phyloP scores from a whole-genome alignment of 495 filamentous ascomycete species.

The Clohesyomyces aquaticus region DNA sequence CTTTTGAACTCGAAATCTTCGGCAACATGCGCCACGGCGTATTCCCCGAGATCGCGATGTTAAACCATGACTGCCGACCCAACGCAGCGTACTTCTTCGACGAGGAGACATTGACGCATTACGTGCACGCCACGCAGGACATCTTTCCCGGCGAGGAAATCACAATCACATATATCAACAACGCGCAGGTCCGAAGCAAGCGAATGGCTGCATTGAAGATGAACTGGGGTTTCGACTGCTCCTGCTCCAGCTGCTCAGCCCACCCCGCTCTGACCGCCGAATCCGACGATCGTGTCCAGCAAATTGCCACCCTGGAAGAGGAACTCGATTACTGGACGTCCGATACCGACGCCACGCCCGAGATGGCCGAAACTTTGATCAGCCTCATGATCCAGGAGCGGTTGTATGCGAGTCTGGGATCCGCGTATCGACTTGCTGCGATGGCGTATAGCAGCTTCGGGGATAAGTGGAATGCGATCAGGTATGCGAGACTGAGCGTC shows the following conservation, averaged over 20 bases:
- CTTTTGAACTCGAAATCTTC: conserved; percentile 33
- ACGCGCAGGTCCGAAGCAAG: conserved; percentile 14
- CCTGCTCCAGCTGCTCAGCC: conserved; percentile 17
- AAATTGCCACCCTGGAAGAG: conserved; percentile 4
- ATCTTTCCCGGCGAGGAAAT: conserved; percentile 37
- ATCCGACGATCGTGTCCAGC: conserved; percentile 21
- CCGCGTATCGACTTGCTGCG: conserved; percentile 39
- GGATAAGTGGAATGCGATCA: conserved; percentile 28
- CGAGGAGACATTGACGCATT: conserved; percentile 28
- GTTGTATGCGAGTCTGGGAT: conserved; percentile 34
- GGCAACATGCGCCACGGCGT: conserved; percentile 21
- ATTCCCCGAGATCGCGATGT: conserved; percentile 32
- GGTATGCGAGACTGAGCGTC: conserved; percentile 27
- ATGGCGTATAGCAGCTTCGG: conserved; percentile 33
- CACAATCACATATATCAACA: conserved; percentile 36
- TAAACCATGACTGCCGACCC: conserved; percentile 38
- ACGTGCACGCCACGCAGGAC: conserved; percentile 33
- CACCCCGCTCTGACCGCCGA: conserved; percentile 13
- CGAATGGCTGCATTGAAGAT: conserved; percentile 20
- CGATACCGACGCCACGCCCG: conserved; percentile 16
- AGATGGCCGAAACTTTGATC: conserved; percentile 39
- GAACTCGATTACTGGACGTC: conserved; percentile 26
- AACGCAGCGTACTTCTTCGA: conserved; percentile 37
- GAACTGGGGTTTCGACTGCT: conserved; percentile 34
- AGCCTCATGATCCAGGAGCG: conserved; percentile 42